Base-by-base conservation (phyloP, 1,284 basidiomycete genomes). In the Papiliotrema laurentii region DNA sequence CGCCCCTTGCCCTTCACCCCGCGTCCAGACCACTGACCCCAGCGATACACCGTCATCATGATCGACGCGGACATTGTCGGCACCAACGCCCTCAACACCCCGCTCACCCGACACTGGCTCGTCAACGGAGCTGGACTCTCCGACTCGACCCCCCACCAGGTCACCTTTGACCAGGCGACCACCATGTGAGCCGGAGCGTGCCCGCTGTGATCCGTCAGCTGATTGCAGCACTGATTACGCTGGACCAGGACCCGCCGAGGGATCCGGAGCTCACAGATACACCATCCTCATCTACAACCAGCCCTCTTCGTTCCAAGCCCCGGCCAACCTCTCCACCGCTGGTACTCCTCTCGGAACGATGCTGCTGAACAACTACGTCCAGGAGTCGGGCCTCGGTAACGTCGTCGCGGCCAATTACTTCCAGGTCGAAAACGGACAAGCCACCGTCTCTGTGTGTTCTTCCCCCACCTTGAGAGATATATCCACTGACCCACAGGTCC, bases 251-350 rank as follows among this genome's bases (percentile, higher is more conserved):
- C 87, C 86, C 47, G 75, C 82, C 24, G 65, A 75, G 30, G 84
- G 84, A 39, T 81, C 79, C 53, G 86, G 85, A 39, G 76, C 85
- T 51, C 86, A 88, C 72, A 80, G 84, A 68, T 88, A 88, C 68
- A 81, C 81, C 9, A 69, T 86, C 59, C 71, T 85, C 50, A 68
- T 87, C 31, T 85, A 83, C 71, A 62, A 71, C 7, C 86, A 89
- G 64, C 58, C 60, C 79, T 66, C 74, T 0, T 69, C 72, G 53
- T 89, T 89, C 75, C 60, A 75, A 21, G 74, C 86, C 21, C 86
- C 86, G 27, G 61, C 74, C 19, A 79, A 79, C 59, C 79, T 86
- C 53, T 75, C 79, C 36, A 63, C 72, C 19, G 64, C 81, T 43
- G 78, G 77, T 52, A 81, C 79, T 50, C 76, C 77, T 33, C 74